phyloP scores from a whole-genome alignment of 1,284 basidiomycete genomes.

The Boletus hoseneyae region DNA sequence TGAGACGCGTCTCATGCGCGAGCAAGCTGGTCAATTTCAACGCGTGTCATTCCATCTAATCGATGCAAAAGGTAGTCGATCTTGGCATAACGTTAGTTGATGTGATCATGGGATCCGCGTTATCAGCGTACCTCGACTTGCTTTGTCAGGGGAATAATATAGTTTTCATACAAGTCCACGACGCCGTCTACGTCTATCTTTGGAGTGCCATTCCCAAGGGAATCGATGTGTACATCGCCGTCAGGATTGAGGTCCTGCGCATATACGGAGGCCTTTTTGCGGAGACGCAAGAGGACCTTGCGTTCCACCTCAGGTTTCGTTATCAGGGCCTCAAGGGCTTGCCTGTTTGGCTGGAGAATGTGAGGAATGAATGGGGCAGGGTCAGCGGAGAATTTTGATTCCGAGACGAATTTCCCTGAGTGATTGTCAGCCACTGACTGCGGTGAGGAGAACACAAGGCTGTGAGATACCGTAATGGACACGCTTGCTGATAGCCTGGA shows the following conservation, averaged over 20 bases:
- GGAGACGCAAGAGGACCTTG: constrained; percentile 80
- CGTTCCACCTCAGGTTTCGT: constrained; percentile 96
- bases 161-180: constrained; percentile 89
- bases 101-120: constrained; percentile 1
- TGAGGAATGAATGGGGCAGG: constrained; percentile 90
- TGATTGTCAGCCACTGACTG: constrained; percentile 3
- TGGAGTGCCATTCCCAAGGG: constrained; percentile 31
- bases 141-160: constrained; percentile 96
- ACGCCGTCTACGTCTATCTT: constrained; percentile 95
- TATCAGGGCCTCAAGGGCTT: constrained; percentile 81
- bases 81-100: constrained; percentile 39
- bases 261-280: constrained; percentile 91
- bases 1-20: constrained; percentile 12
- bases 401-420: constrained; percentile 96
- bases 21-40: constrained; percentile 72
- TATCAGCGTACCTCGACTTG: constrained; percentile 84
- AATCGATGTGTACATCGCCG: constrained; percentile 48
- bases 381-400: constrained; percentile 87
- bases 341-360: constrained; percentile 75
- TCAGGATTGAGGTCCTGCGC: constrained; percentile 85
- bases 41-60: constrained; percentile 75
- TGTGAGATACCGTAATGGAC: constrained; percentile 90
- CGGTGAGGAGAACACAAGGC: not conserved
- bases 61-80: constrained; percentile 89
- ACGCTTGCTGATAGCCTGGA: constrained; percentile 91